Evolutionary conservation across 768 basidiomycete genomes (phyloP).

Genomic region (Hirschioporus abietinus): DNA sequence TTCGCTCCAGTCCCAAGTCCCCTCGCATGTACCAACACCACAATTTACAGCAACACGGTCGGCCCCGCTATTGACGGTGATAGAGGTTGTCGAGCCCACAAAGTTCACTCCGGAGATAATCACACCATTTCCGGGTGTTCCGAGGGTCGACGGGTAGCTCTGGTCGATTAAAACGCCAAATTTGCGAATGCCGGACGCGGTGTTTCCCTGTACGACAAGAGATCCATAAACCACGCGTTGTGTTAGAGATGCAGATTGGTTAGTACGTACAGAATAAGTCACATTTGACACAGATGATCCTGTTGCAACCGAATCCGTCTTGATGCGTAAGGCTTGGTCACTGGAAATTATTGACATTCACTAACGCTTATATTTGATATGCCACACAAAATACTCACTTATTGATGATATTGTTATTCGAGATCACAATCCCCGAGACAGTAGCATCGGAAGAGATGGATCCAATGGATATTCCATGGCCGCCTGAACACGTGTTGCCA

Average conservation of each 20-base stretch:
- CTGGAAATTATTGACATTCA: conserved; percentile 22
- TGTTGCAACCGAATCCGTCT: conserved; percentile 41
- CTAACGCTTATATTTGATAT: not conserved
- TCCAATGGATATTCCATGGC: conserved; percentile 63
- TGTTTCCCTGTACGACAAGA: conserved; percentile 39
- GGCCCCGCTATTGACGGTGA: conserved; percentile 39
- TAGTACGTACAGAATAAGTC: not conserved
- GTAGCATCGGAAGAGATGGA: conserved; percentile 43
- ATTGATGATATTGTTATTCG: conserved; percentile 48
- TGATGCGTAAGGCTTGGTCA: conserved; percentile 56
- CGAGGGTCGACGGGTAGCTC: conserved; percentile 19
- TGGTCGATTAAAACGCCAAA: conserved; percentile 25
- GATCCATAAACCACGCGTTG: not conserved
- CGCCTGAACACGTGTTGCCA: conserved; percentile 45
- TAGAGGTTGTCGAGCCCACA: conserved; percentile 30
- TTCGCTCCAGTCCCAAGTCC: conserved; percentile 49
- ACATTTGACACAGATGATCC: conserved; percentile 39
- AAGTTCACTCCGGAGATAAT: conserved; percentile 39
- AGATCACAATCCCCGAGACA: conserved; percentile 44
- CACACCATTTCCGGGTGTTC: conserved; percentile 19
- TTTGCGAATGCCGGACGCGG: conserved; percentile 36
- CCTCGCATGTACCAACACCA: conserved; percentile 44
- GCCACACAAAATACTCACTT: conserved; percentile 30
- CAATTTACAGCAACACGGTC: conserved; percentile 50
- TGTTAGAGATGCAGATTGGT: not conserved